Conservation (phyloP, 2,329 filamentous ascomycete genomes). For the Verticillium nubilum region DNA sequence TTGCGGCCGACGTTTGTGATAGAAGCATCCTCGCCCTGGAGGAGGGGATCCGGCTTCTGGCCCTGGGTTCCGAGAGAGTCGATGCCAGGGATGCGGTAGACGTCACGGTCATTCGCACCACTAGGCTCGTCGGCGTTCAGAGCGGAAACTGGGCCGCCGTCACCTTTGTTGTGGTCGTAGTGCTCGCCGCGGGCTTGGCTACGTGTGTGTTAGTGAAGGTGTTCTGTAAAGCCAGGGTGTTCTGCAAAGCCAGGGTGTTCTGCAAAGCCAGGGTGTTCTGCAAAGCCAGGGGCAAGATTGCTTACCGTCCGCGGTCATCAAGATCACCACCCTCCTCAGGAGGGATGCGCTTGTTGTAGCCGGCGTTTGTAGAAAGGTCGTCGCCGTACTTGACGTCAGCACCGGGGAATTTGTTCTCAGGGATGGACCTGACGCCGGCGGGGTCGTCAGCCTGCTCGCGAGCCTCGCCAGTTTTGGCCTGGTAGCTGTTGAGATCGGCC, state of each 20-base stretch:
- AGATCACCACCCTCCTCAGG: slow-evolving; percentile 37
- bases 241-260: too few species aligned
- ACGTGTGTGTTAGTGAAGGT: background rate
- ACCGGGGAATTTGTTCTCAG: slow-evolving; percentile 37
- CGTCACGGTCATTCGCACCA: background rate
- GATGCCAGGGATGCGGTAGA: slow-evolving; percentile 1
- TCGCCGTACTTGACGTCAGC: slow-evolving; percentile 32
- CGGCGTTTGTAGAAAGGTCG: slow-evolving; percentile 37
- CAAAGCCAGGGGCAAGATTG: background rate
- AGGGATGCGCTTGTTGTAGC: slow-evolving; percentile 41
- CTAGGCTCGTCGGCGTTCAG: background rate
- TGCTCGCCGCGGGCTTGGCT: slow-evolving; percentile 38
- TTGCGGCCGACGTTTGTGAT: slow-evolving; percentile 31
- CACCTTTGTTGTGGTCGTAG: slow-evolving; percentile 28
- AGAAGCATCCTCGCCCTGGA: slow-evolving; percentile 29
- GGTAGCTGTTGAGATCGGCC: slow-evolving; percentile 40
- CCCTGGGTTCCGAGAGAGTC: slow-evolving; percentile 1
- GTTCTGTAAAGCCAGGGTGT: too few species aligned
- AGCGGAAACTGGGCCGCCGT: slow-evolving; percentile 32
- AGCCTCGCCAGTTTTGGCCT: slow-evolving; percentile 39
- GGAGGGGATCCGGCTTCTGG: slow-evolving; percentile 5
- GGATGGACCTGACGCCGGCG: slow-evolving; percentile 33
- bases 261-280: too few species aligned
- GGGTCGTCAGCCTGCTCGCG: slow-evolving; percentile 32
- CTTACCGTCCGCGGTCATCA: slow-evolving; percentile 39